Evolutionary conservation across 225 moss, liverwort and hornwort species (phyloP), one percentile per base, ranked within the genome.

Genomic region (Asterella californica): DNA sequence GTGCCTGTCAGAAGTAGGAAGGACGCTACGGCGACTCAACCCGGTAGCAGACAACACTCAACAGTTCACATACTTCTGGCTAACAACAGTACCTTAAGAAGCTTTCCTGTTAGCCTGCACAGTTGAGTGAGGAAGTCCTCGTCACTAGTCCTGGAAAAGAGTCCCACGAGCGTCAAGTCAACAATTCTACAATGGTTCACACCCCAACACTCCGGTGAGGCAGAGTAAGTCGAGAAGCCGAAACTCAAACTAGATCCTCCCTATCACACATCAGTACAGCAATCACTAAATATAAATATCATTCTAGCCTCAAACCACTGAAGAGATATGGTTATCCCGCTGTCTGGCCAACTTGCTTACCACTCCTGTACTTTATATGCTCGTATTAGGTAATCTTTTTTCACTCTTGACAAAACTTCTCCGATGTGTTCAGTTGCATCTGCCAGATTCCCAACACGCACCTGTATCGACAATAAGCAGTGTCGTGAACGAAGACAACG

Each of bases 341-440:
- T 17, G 18, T 32, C 17, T 4, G 75, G 10, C 53, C 30, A 38
- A 38, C 34, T 76, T 11, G 60, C 77, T 62, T 84, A 94, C 97
- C 97, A 99, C 32, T 93, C 93, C 78, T 93, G 88, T 17, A 99
- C 82, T 78, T 93, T 93, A 68, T 99, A 99, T 2, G 97, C 97
- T 76, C 97, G 89, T 29, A 81, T 81, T 52, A 99, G 87, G 67
- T 99, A 99, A 49, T 99, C 97, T 83, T 93, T 99, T 80, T 99
- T 99, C 47, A 99, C 97, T 70, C 95, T 90, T 55, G 89, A 87
- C 73, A 99, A 73, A 73, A 99, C 97, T 82, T 93, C 92, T 45
- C 91, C 88, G 3, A 99, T 92, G 81, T 99, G 91, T 79, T 93
- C 94, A 38, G 95, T 95, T 27, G 97, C 95, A 90, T 99, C 97